Conservation (phyloP, 2,329 filamentous ascomycete species). For the Alternaria triticina region DNA sequence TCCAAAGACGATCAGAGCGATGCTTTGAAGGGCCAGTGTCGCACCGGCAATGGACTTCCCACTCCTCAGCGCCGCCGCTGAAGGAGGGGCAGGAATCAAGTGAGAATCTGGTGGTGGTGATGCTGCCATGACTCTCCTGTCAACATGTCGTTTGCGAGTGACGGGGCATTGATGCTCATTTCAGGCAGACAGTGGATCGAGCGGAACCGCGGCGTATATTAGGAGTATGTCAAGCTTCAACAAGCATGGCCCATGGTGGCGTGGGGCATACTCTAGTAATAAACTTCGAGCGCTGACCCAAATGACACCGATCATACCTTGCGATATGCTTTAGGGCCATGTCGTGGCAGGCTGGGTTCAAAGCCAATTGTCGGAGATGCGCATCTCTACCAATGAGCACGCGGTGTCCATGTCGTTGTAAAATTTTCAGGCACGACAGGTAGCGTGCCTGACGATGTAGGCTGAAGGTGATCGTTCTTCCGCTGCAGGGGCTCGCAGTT, state of each 20-base stretch:
- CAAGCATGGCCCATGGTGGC: neutral
- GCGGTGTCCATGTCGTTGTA: neutral
- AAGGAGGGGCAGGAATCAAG: conserved; percentile 10
- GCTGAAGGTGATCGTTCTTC: neutral
- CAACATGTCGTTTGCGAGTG: neutral
- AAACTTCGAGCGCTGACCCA: neutral
- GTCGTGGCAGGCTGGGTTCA: neutral
- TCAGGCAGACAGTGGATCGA: neutral
- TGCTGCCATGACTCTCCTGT: neutral
- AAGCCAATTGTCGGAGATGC: neutral
- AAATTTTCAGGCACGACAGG: neutral
- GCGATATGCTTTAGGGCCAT: neutral
- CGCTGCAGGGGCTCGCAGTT: neutral
- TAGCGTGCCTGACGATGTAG: neutral
- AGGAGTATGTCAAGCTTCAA: neutral
- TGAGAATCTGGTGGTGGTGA: neutral
- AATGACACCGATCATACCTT: neutral
- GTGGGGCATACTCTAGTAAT: neutral
- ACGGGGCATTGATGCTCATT: neutral
- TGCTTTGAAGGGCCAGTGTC: conserved; percentile 12
- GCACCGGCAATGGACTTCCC: conserved; percentile 14
- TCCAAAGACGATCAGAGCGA: conserved; percentile 17
- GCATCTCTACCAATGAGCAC: neutral
- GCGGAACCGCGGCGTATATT: neutral
- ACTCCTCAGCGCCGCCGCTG: conserved; percentile 3